A percentile compares a stretch with the other conserved stretches of the same genome.
Conservation (phyloP, 1,139 yeast species). For the Candida sp. region DNA sequence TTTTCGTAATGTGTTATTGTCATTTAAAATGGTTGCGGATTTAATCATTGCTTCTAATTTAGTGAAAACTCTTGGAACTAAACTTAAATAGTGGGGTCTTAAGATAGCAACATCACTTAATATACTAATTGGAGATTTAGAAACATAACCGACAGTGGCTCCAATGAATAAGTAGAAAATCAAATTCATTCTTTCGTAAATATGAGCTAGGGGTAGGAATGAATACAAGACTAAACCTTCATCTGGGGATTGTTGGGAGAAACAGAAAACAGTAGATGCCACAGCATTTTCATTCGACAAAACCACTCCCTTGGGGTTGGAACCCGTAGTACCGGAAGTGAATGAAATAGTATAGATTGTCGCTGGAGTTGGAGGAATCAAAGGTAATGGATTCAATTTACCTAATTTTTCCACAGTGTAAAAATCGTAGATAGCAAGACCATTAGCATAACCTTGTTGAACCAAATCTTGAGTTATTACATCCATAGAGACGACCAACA, state of each 20-base stretch:
- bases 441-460: conserved; percentile 16
- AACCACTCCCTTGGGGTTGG: conserved; percentile 39
- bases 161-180: conserved; percentile 30
- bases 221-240: conserved; percentile 12
- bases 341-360: conserved; percentile 37
- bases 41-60: conserved; percentile 55
- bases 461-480: conserved; percentile 18
- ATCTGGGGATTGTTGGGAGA: conserved; percentile 10
- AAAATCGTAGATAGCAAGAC: conserved; percentile 28
- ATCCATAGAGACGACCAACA: conserved; percentile 35
- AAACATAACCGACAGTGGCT: conserved; percentile 38
- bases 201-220: conserved; percentile 36
- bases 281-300: conserved; percentile 28
- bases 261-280: conserved; percentile 21
- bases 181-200: conserved; percentile 34
- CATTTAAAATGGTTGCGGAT: conserved; percentile 28
- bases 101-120: conserved; percentile 54
- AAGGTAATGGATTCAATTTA: conserved; percentile 18
- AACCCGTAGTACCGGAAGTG: conserved; percentile 43
- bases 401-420: conserved; percentile 28
- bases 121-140: conserved; percentile 41
- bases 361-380: conserved; percentile 24
- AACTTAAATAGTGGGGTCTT: conserved; percentile 51
- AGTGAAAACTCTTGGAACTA: conserved; percentile 67
- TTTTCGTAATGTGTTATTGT: conserved; percentile 12